phyloP scores from a whole-genome alignment of 257 asterid genomes.

The Nicotiana sylvestris region DNA sequence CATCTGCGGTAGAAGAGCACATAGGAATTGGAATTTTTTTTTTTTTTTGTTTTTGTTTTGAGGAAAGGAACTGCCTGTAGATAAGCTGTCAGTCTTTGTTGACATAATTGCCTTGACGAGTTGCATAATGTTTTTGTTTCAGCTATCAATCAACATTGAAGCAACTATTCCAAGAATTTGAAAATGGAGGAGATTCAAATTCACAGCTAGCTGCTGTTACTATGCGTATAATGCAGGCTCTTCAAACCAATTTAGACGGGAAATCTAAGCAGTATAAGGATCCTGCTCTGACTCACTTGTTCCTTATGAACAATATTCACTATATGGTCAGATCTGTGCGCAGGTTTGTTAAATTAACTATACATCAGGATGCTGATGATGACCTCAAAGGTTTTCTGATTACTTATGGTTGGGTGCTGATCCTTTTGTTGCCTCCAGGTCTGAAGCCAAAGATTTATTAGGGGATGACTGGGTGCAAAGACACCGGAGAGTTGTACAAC shows the following conservation, averaged over 20 bases:
- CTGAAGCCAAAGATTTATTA: conserved; percentile 95
- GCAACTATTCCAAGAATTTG: conserved; percentile 92
- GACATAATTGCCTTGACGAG: not conserved
- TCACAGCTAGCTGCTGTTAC: conserved; percentile 95
- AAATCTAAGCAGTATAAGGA: conserved; percentile 97
- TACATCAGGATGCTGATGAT: not conserved
- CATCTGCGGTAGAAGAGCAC: too few relatives aligned
- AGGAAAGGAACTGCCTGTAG: not conserved
- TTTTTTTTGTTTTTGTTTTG: not conserved
- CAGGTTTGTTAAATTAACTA: conserved; percentile 42
- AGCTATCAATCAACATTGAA: conserved; percentile 94
- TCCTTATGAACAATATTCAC: conserved; percentile 96
- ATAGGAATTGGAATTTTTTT: too few relatives aligned
- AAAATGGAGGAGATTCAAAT: conserved; percentile 51
- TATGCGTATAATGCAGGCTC: conserved; percentile 97
- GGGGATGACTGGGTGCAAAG: conserved; percentile 99
- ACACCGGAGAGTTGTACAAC: conserved; percentile 93
- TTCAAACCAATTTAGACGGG: conserved; percentile 95
- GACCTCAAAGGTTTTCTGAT: not conserved
- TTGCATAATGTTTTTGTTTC: conserved; percentile 12
- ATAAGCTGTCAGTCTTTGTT: not conserved
- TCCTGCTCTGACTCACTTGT: conserved; percentile 75
- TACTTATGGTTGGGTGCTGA: not conserved
- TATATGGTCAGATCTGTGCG: conserved; percentile 99
- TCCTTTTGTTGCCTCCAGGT: conserved; percentile 41